Evolutionary conservation across 2,329 filamentous ascomycete species (phyloP), one percentile per base, ranked within the genome.

Genomic region (Sporothrix curviconia): DNA sequence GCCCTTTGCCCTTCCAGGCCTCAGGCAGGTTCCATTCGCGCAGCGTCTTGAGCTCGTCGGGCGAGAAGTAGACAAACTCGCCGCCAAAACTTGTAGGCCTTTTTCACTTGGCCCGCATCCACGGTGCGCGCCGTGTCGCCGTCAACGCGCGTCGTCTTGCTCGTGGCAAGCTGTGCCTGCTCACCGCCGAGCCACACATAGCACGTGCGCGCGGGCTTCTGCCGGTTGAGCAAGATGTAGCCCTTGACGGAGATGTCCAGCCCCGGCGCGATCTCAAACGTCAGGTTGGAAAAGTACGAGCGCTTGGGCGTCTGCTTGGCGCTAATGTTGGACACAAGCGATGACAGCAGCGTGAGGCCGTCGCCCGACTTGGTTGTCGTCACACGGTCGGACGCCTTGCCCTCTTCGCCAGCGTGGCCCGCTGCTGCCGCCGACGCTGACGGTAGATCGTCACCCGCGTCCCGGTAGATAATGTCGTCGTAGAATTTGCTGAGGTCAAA

Each of bases 41-140:
- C 59, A 99, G 78, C 19, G 80, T 75, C 58, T 86, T 86, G 60
- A 92, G 84, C 69, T 99, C 92, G 34, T 96, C 91, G 0, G 85
- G 81, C 0, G 85, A 85, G 69, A 99, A 99, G 50, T 87, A 81
- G 47, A 99, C 83, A 49, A 90, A 90, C 63, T 95, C 90, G 39
- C 90, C 92, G 12, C 92, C 94, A 67, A n/a, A 97, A 97, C 66
- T 94, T 96, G 77, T 94, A 99, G 0, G 92, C 94, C 71, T 94
- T 96, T 59, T 87, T 87, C 19, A 95, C 82, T 66, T 97, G 91
- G 3, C 74, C 74, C 64, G 92, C 92, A 61, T 95, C 86, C 0
- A 97, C 84, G 0, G 84, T 83, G 37, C 85, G 80, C 2, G 86
- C 82, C 17, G 85, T 91, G 64, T 95, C 90, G 60, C 90, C 88